phyloP scores from a whole-genome alignment of 2,329 filamentous ascomycete genomes.

The Biscogniauxia mediterranea region DNA sequence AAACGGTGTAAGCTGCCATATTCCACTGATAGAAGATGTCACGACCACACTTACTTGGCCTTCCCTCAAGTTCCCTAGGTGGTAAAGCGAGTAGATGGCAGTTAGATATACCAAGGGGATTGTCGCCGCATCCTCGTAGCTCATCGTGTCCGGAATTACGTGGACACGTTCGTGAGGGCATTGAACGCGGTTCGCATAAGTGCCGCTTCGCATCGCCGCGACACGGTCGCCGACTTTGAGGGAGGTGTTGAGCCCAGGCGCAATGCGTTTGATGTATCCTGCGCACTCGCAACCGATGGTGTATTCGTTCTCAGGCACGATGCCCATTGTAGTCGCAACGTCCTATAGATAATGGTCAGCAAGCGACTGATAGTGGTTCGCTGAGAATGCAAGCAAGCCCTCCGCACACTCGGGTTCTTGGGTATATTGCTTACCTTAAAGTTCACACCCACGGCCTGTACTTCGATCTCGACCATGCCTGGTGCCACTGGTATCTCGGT shows the following conservation, averaged over 20 bases:
- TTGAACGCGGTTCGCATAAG: constrained; percentile 20
- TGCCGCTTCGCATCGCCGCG: constrained; percentile 6
- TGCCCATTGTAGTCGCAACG: constrained; percentile 29
- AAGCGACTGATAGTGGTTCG: too few relatives aligned
- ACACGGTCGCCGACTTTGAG: constrained; percentile 19
- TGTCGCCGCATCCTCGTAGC: constrained; percentile 33
- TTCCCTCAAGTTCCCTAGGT: constrained; percentile 25
- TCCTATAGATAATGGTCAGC: too few relatives aligned
- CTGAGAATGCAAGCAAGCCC: too few relatives aligned
- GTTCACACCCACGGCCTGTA: constrained; percentile 36
- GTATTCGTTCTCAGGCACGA: constrained; percentile 21
- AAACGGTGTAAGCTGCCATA: not conserved
- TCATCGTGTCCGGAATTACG: constrained; percentile 32
- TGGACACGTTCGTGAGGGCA: constrained; percentile 2
- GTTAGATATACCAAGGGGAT: constrained; percentile 34
- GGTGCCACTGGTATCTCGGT: constrained; percentile 5
- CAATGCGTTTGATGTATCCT: constrained; percentile 7
- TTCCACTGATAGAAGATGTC: too few relatives aligned
- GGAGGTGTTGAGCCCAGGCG: constrained; percentile 9
- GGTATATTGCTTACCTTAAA: too few relatives aligned
- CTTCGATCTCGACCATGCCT: constrained; percentile 35
- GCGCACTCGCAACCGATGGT: constrained; percentile 23
- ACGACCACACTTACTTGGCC: constrained; percentile 19
- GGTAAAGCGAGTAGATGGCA: constrained; percentile 29
- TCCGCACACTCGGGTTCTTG: too few relatives aligned